These are phyloP conservation scores for Rhizopogon rudus DNA, from an alignment of 768 basidiomycete genomes.

Conservation along the genomic window DNA sequence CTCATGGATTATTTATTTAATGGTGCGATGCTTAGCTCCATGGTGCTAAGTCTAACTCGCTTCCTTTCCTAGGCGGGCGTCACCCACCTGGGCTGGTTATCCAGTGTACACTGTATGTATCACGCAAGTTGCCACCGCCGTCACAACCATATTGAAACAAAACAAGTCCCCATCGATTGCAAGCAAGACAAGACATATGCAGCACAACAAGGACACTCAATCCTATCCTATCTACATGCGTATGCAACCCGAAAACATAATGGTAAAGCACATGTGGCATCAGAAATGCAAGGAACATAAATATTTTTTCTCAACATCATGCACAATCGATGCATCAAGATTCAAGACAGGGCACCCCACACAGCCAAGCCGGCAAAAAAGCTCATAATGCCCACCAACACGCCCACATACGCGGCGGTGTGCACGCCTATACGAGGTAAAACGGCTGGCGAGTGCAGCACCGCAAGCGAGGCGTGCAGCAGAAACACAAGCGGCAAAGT, in stretches of 20 bases:
- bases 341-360: slow-evolving; percentile 61
- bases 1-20: slow-evolving; percentile 58
- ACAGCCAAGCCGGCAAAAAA: slow-evolving; percentile 70
- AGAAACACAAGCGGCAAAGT: slow-evolving; percentile 40
- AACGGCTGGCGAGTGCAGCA: slow-evolving; percentile 63
- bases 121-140: no score
- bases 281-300: no score
- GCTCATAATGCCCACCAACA: slow-evolving; percentile 59
- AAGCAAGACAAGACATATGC: no score
- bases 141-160: no score
- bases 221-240: no score
- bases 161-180: no score
- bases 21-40: slow-evolving; percentile 8
- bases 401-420: slow-evolving; percentile 65
- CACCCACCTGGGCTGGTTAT: no score
- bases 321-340: background rate
- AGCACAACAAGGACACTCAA: no score
- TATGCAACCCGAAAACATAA: no score
- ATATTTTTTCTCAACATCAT: background rate
- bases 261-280: no score
- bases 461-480: slow-evolving; percentile 49
- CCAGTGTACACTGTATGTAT: no score
- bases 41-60: slow-evolving; percentile 37
- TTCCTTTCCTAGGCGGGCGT: no score
- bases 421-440: slow-evolving; percentile 74